Conservation (phyloP, 345 rosid species). For the Salix purpurea region DNA sequence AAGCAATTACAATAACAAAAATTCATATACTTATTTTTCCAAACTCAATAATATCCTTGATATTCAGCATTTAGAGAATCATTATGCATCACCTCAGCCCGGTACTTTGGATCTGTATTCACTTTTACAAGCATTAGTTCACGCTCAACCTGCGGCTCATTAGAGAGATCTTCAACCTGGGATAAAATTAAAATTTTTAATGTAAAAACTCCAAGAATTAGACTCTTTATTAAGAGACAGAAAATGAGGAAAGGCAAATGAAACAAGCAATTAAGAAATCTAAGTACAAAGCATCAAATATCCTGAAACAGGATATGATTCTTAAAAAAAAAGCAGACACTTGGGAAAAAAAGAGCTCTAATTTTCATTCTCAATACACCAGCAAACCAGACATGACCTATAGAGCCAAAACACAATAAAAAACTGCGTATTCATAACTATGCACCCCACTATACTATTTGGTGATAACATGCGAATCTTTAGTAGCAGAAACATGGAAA, state of each 20-base stretch:
- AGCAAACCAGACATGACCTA: too few species aligned
- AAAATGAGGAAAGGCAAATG: neutral
- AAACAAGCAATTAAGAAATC: neutral
- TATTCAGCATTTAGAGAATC: neutral
- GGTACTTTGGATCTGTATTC: slow-evolving; percentile 49
- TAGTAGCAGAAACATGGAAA: neutral
- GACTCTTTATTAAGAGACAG: neutral
- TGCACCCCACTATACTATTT: neutral
- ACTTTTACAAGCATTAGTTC: slow-evolving; percentile 89
- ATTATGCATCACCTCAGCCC: slow-evolving; percentile 56
- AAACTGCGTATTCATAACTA: neutral
- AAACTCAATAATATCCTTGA: neutral
- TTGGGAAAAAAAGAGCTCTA: too few species aligned
- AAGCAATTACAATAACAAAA: neutral
- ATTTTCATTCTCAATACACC: too few species aligned
- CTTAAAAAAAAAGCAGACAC: too few species aligned
- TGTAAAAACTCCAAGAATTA: neutral
- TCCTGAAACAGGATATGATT: too few species aligned
- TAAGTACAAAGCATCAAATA: neutral
- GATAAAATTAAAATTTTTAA: neutral
- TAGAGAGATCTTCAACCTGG: slow-evolving; percentile 89
- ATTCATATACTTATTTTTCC: neutral
- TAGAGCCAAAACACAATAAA: too few species aligned
- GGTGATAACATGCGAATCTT: too few species aligned
- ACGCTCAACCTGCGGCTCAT: slow-evolving; percentile 89